Evolutionary conservation across 306 rosid genomes (phyloP).

Genomic region (Heteromeles arbutifolia): DNA sequence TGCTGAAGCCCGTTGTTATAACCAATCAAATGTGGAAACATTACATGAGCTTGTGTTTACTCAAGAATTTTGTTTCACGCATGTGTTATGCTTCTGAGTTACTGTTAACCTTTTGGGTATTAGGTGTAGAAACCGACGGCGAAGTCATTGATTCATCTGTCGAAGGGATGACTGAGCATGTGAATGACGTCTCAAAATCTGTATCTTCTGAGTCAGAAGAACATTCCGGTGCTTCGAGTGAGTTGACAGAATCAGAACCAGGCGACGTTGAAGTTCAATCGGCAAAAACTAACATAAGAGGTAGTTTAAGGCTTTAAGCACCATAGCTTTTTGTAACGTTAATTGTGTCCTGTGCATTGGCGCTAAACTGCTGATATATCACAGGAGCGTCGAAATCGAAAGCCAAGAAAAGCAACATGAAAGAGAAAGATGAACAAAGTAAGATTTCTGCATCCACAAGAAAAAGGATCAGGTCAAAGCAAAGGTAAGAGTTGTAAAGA

Average conservation of each 20-base stretch:
- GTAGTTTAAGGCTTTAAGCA: slow-evolving; percentile 29
- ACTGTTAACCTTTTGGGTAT: slow-evolving; percentile 2
- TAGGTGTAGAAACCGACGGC: slow-evolving; percentile 35
- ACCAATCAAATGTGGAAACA: neutral
- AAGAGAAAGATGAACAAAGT: slow-evolving; percentile 21
- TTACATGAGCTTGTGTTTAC: neutral
- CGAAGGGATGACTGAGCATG: slow-evolving; percentile 28
- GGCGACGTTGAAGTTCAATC: slow-evolving; percentile 47
- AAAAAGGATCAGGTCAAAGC: slow-evolving; percentile 28
- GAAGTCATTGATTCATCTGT: slow-evolving; percentile 47
- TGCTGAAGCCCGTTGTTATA: neutral
- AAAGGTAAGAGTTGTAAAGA: slow-evolving; percentile 26
- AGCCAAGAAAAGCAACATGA: slow-evolving; percentile 39
- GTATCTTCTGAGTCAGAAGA: slow-evolving; percentile 20
- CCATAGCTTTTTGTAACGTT: neutral
- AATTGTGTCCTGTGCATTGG: neutral
- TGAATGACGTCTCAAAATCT: slow-evolving; percentile 19
- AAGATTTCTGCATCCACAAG: slow-evolving; percentile 29
- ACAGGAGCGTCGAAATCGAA: slow-evolving; percentile 36
- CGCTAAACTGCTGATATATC: neutral
- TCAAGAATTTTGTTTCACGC: slow-evolving; percentile 7
- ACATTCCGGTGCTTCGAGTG: slow-evolving; percentile 42
- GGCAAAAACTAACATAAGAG: slow-evolving; percentile 26
- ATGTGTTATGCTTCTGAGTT: slow-evolving; percentile 1
- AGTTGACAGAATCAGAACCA: slow-evolving; percentile 38